Base-by-base conservation (phyloP, 768 basidiomycete genomes). In the Thelephora ganbajun region DNA sequence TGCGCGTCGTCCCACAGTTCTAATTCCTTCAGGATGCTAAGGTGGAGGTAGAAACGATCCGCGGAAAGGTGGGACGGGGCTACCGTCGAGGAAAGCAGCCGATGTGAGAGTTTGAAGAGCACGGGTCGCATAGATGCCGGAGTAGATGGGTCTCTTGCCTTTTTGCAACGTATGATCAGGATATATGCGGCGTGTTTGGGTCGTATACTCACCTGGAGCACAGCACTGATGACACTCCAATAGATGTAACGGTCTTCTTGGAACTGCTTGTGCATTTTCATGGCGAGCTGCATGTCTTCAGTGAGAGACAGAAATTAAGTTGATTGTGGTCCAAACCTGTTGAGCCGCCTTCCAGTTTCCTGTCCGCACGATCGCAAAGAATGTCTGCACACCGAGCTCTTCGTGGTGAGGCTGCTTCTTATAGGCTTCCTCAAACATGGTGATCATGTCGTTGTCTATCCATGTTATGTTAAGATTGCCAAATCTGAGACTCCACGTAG, bases 281-380 rank as follows among this genome's bases (percentile, higher is more conserved):
- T 81, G 18, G 87, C 79, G 48, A 88, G 70, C 87, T 90, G 44
- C 47, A 37, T 33, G 22, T n/a, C 33, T 14, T 20, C 37, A 14
- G 18, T 16, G 30, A 26, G 19, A 26, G 39, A 43, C 13, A 12
- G 33, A 19, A n/a, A 47, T 16, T 44, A 23, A 22, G 16, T 19
- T 35, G 37, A 12, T 12, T 7, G 23, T 13, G 33, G 39, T n/a
- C 53, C 59, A 48, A 55, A 84, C 86, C 69, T 82, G 80, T 60
- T 91, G 89, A 19, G 84, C 86, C 41, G 79, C 74, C 61, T 89
- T 91, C 89, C 89, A 91, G 53, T 84, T 79, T 13, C 73, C 73
- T 30, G 81, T 76, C 50, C 85, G 77, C 33, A 83, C 76, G 57
- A 89, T 84, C 16, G 88, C 86, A 59, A 88, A 84, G 67, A 91